phyloP scores from a whole-genome alignment of 257 asterid species.

The Henckelia pumila region DNA sequence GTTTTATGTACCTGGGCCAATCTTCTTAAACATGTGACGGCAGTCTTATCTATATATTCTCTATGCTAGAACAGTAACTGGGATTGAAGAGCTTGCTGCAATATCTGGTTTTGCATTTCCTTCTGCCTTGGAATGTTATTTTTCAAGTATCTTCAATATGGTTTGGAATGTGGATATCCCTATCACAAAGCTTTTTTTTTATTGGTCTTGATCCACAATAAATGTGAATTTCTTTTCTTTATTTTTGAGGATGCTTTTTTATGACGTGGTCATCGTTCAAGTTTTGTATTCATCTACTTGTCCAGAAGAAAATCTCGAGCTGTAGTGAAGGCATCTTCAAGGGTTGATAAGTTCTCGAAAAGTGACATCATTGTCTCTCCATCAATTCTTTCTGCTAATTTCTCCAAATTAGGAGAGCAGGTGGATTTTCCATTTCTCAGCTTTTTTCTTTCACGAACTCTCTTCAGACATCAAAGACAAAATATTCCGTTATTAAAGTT shows the following conservation, averaged over 20 bases:
- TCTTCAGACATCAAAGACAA: slow-evolving; percentile 11
- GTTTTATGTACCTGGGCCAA: slow-evolving; percentile 3
- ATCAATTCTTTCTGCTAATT: slow-evolving; percentile 94
- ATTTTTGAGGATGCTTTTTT: background rate
- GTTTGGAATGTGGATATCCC: background rate
- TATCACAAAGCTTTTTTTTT: background rate
- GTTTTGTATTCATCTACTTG: slow-evolving; percentile 7
- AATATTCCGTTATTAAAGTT: background rate
- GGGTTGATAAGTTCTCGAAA: slow-evolving; percentile 88
- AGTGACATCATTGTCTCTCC: slow-evolving; percentile 95
- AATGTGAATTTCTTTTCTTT: background rate
- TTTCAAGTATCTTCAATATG: background rate
- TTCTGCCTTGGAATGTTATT: slow-evolving; percentile 7
- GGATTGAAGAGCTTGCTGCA: slow-evolving; percentile 2
- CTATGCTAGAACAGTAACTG: background rate
- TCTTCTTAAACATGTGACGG: background rate
- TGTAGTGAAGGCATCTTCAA: slow-evolving; percentile 77
- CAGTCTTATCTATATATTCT: background rate
- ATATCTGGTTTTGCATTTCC: background rate
- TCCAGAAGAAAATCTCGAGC: slow-evolving; percentile 66
- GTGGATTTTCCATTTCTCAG: slow-evolving; percentile 32
- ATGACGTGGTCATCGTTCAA: background rate
- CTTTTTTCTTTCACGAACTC: background rate
- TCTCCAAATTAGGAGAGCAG: slow-evolving; percentile 96
- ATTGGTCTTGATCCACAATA: slow-evolving; percentile 15